Evolutionary conservation across 306 rosid genomes (phyloP).

Genomic region (Inga oerstediana): DNA sequence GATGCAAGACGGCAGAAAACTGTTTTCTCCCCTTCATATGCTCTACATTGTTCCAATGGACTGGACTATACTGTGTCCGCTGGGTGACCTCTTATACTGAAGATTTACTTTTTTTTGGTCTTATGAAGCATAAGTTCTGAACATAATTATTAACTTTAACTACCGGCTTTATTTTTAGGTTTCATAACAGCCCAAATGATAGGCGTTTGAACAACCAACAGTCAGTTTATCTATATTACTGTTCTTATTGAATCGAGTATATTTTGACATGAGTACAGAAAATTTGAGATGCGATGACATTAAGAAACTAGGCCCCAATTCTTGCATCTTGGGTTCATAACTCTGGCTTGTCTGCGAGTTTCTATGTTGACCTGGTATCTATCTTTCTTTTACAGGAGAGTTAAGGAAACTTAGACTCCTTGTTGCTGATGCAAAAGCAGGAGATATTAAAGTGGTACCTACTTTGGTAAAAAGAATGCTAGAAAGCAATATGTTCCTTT

Average conservation of each 20-base stretch:
- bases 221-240: background rate
- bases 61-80: constrained; percentile 11
- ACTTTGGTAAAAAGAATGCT: constrained; percentile 69
- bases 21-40: constrained; percentile 1
- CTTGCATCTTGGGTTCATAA: background rate
- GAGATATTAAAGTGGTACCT: constrained; percentile 47
- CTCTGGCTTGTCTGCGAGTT: background rate
- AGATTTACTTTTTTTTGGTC: background rate
- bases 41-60: background rate
- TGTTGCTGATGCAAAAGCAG: constrained; percentile 59
- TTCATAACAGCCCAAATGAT: background rate
- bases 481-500: constrained; percentile 71
- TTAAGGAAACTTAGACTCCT: constrained; percentile 65
- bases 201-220: background rate
- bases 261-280: background rate
- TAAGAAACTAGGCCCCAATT: background rate
- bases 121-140: background rate
- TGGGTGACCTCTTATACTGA: background rate
- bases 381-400: constrained; percentile 56
- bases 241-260: background rate
- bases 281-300: background rate
- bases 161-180: background rate
- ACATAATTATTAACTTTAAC: background rate
- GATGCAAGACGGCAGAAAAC: constrained; percentile 5
- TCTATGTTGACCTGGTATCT: background rate